Evolutionary conservation across 1,284 basidiomycete genomes (phyloP).

Genomic region (Malassezia pachydermatis): DNA sequence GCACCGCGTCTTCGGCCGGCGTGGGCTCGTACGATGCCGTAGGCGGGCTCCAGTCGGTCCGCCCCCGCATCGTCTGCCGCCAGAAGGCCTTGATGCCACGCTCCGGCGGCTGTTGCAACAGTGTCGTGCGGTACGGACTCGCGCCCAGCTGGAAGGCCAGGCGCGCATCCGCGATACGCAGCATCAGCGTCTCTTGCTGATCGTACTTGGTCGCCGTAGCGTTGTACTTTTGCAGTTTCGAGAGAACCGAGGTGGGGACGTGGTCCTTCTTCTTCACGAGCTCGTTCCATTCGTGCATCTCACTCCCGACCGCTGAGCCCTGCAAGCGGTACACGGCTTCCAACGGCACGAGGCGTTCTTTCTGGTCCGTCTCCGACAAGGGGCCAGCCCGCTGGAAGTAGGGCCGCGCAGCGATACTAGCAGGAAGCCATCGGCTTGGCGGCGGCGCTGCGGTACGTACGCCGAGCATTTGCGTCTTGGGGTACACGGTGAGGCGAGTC

Average conservation of each 20-base stretch:
- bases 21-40: slow-evolving; percentile 1
- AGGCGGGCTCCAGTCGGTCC: slow-evolving; percentile 12
- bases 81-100: slow-evolving; percentile 1
- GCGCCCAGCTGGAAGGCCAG: slow-evolving; percentile 19
- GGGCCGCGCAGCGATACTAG: not conserved
- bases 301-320: slow-evolving; percentile 14
- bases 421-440: slow-evolving; percentile 11
- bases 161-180: slow-evolving; percentile 17
- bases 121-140: not conserved
- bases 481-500: slow-evolving; percentile 15
- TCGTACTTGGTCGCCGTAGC: not conserved
- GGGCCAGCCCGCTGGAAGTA: slow-evolving; percentile 15
- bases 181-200: slow-evolving; percentile 16
- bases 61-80: not conserved
- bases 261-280: not conserved
- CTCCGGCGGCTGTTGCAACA: slow-evolving; percentile 6
- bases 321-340: slow-evolving; percentile 14
- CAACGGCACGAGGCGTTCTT: slow-evolving; percentile 13
- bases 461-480: slow-evolving; percentile 10
- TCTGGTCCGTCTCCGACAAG: slow-evolving; percentile 5
- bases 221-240: not conserved
- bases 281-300: slow-evolving; percentile 6
- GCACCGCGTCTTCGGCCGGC: slow-evolving; percentile 8
- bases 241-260: not conserved
- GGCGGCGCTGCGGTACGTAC: slow-evolving; percentile 18